These are phyloP conservation scores for Komagataella kurtzmanii DNA, from an alignment of 805 yeast genomes.

Conservation along the genomic window DNA sequence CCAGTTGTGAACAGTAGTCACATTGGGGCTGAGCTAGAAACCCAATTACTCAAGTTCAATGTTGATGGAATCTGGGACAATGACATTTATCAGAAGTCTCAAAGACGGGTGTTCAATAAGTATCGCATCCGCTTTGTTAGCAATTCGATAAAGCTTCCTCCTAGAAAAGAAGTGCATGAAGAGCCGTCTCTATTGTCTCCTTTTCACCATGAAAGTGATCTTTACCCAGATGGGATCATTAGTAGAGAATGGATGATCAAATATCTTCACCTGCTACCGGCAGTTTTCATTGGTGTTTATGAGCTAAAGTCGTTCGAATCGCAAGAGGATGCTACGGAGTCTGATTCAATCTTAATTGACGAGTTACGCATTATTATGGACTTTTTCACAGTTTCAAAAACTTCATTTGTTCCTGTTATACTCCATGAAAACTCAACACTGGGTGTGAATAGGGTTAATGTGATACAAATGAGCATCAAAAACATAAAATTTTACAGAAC, in stretches of 20 bases:
- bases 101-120: background rate
- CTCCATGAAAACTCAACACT: background rate
- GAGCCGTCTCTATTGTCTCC: conserved; percentile 26
- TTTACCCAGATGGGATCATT: conserved; percentile 27
- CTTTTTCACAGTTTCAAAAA: background rate
- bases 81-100: background rate
- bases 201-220: conserved; percentile 21
- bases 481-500: background rate
- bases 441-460: background rate
- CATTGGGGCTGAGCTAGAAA: background rate
- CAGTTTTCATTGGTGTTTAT: conserved; percentile 30
- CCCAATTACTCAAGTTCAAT: background rate
- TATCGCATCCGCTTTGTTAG: background rate
- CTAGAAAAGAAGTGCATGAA: background rate
- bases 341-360: background rate
- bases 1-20: background rate
- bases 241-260: conserved; percentile 39
- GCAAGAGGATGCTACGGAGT: background rate
- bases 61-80: background rate
- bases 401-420: background rate
- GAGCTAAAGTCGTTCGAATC: conserved; percentile 15
- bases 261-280: conserved; percentile 32
- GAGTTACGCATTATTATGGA: background rate
- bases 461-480: background rate
- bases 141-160: background rate